Evolutionary conservation across 2,329 filamentous ascomycete genomes (phyloP).

Genomic region (Fusarium albidum): DNA sequence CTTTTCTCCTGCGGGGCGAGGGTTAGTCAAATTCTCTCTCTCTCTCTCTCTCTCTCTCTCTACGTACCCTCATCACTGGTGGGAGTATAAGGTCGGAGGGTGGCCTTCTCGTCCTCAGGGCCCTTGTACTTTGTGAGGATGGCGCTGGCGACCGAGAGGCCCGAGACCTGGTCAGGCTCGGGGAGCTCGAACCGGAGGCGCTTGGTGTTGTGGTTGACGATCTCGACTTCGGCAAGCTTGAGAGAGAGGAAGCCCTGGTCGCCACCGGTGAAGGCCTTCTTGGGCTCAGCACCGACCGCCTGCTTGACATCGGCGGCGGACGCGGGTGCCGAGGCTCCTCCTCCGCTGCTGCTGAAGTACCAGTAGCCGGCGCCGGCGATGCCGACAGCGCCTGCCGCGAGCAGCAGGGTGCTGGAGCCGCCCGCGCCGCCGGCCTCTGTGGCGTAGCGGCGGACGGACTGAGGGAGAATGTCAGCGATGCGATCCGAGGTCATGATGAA

Average conservation of each 20-base stretch:
- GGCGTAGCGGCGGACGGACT: conserved; percentile 71
- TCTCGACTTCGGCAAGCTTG: conserved; percentile 79
- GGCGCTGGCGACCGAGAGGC: conserved; percentile 83
- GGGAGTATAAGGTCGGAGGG: conserved; percentile 92
- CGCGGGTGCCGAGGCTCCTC: conserved; percentile 62
- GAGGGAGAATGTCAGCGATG: conserved; percentile 46
- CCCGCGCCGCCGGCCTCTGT: conserved; percentile 64
- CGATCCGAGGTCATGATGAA: too few species aligned
- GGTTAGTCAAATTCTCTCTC: conserved; percentile 11
- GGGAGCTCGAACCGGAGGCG: conserved; percentile 87
- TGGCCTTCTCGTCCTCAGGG: conserved; percentile 82
- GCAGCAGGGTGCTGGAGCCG: conserved; percentile 67
- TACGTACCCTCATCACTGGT: conserved; percentile 80
- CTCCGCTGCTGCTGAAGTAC: conserved; percentile 60
- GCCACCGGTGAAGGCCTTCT: conserved; percentile 74
- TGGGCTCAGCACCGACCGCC: conserved; percentile 62
- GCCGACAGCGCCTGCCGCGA: conserved; percentile 66
- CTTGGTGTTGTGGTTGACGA: conserved; percentile 95
- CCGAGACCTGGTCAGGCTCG: conserved; percentile 83
- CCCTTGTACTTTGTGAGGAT: conserved; percentile 92
- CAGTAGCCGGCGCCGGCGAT: conserved; percentile 66
- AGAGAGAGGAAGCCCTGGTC: conserved; percentile 90
- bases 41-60: too few species aligned
- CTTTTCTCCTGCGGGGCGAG: conserved; percentile 64
- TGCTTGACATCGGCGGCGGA: conserved; percentile 57